A percentile compares a stretch with the other conserved stretches of the same genome.
Conservation (phyloP, 2,329 filamentous ascomycete species). For the Xylariaceae sp. region DNA sequence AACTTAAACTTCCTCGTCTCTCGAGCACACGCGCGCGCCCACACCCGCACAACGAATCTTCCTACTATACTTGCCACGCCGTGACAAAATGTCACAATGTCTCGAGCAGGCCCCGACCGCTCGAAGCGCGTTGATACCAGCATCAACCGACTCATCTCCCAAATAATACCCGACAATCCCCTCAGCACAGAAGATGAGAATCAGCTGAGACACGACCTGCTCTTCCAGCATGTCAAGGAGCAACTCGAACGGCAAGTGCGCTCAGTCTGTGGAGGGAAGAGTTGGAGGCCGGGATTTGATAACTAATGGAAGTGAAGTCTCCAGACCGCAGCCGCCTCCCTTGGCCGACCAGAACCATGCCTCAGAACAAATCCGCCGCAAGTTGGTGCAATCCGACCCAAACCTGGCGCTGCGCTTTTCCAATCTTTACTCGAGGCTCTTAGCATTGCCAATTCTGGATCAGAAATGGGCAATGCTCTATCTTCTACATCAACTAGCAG, state of each 20-base stretch:
- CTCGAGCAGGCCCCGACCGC: slow-evolving; percentile 53
- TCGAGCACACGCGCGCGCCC: background rate
- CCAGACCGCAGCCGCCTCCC: slow-evolving; percentile 48
- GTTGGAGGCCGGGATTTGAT: background rate
- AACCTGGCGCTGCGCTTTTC: slow-evolving; percentile 80
- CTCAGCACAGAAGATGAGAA: slow-evolving; percentile 63
- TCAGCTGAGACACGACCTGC: slow-evolving; percentile 64
- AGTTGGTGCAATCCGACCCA: slow-evolving; percentile 72
- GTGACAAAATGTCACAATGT: slow-evolving; percentile 42
- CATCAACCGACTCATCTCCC: slow-evolving; percentile 72
- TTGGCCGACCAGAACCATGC: slow-evolving; percentile 82
- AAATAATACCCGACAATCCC: slow-evolving; percentile 63
- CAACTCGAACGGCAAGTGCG: slow-evolving; percentile 48
- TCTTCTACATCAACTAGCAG: slow-evolving; percentile 78
- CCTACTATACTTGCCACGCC: background rate
- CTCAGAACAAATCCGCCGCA: slow-evolving; percentile 85
- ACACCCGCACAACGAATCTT: background rate
- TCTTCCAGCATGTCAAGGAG: slow-evolving; percentile 48
- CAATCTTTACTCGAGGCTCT: slow-evolving; percentile 82
- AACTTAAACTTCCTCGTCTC: background rate
- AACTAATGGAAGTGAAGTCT: slow-evolving; percentile 10
- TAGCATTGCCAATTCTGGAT: slow-evolving; percentile 86
- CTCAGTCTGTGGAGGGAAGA: slow-evolving; percentile 1
- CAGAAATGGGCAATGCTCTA: slow-evolving; percentile 98
- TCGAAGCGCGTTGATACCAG: slow-evolving; percentile 69